Base-by-base conservation (phyloP, 116 monocot genomes). In the Papilionanthe hybrid region DNA sequence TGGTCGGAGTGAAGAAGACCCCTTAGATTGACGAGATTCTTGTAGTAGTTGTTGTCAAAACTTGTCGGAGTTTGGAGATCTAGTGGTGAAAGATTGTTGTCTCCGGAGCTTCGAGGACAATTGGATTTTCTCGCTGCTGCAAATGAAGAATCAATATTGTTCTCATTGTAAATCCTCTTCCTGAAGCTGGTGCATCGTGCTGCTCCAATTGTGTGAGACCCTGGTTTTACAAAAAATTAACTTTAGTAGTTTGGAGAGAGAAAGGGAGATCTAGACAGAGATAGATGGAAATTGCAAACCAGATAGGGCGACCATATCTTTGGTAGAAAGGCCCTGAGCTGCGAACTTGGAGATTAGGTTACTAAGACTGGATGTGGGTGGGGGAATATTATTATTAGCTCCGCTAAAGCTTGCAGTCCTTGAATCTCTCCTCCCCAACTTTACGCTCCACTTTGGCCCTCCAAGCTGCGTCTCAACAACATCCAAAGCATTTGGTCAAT, bases 261-360 rank as follows among this genome's bases (percentile, higher is more conserved):
- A 50, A 15, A 50, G 53, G 15, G 53, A 50, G 53, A 50, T 11
- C 1, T 11, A 50, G 53, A 50, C 15, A 50, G 13, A 58, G 23
- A 71, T 22, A 5, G 86, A 41, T n/a, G n/a, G n/a, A 80, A 82
- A 81, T 86, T 81, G 32, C 69, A 71, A 32, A 6, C 88, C 86
- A 10, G 85, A 86, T 4, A 95, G 80, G 50, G 92, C 95, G 20
- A 88, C 87, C 42, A 88, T 1, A 65, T 90, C 73, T 5, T 2
- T 71, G 69, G 69, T 17, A 71, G 69, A 71, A 50, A 95, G 95
- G 48, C 91, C 89, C 50, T 93, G 76, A 42, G 74, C 78, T 72
- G 89, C 84, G 86, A 93, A 93, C 84, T 89, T 91, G 82, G 88
- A 86, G 78, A 88, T 85, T 79, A 93, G 89, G 79, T 87, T 93